Evolutionary conservation across 768 basidiomycete genomes (phyloP).

Genomic region (Pulveroboletus frians): DNA sequence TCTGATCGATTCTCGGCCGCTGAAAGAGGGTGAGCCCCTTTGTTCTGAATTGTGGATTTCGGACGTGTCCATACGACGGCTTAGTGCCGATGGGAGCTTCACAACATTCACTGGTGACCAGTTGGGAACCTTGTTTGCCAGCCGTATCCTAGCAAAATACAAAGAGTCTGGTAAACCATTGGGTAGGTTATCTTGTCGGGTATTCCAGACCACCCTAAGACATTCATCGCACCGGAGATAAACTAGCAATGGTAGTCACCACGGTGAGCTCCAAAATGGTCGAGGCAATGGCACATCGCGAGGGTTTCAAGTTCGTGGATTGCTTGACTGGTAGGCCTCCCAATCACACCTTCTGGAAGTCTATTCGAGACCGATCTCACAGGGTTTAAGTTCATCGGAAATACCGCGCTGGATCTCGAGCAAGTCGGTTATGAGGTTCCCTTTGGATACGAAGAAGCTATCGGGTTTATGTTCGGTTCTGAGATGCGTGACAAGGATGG

Average conservation of each 20-base stretch:
- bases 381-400: slow-evolving; percentile 92
- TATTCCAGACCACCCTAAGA: slow-evolving; percentile 39
- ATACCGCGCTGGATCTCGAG: slow-evolving; percentile 64
- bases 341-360: background rate
- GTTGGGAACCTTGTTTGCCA: slow-evolving; percentile 58
- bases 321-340: slow-evolving; percentile 65
- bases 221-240: slow-evolving; percentile 38
- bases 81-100: slow-evolving; percentile 49
- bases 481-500: slow-evolving; percentile 86
- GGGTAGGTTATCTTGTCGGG: slow-evolving; percentile 25
- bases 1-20: slow-evolving; percentile 79
- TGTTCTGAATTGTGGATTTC: background rate
- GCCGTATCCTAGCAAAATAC: slow-evolving; percentile 40
- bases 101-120: slow-evolving; percentile 80
- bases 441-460: slow-evolving; percentile 90
- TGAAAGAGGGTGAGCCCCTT: slow-evolving; percentile 48
- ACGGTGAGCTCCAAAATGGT: slow-evolving; percentile 92
- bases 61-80: background rate
- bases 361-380: slow-evolving; percentile 4
- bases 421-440: slow-evolving; percentile 63
- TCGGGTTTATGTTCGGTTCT: slow-evolving; percentile 84
- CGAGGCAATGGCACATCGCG: slow-evolving; percentile 62
- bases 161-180: slow-evolving; percentile 42
- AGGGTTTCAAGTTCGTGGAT: slow-evolving; percentile 82
- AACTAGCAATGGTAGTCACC: slow-evolving; percentile 81